A percentile compares a stretch with the other conserved stretches of the same genome.
These are phyloP conservation scores for Pythium vanterpoolii DNA, from an alignment of 352 stramenopile genomes.

Conservation along the genomic window DNA sequence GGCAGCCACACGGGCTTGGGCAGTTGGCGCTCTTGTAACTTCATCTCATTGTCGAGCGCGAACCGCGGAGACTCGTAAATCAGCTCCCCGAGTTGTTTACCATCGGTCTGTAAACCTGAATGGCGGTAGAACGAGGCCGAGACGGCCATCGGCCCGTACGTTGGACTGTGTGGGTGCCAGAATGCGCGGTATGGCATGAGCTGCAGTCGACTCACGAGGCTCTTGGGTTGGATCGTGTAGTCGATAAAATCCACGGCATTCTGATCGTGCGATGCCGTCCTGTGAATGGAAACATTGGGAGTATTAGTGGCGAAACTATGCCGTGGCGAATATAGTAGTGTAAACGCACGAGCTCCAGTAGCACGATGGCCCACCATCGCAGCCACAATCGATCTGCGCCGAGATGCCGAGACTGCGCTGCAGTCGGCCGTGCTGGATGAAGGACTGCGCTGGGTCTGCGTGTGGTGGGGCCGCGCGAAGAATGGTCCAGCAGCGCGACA, in stretches of 20 bases:
- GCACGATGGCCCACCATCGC: slow-evolving; percentile 42
- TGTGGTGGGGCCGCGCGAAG: background rate
- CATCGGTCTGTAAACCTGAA: background rate
- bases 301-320: too few species aligned
- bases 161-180: slow-evolving; percentile 69
- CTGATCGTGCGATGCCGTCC: slow-evolving; percentile 17
- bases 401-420: background rate
- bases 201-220: slow-evolving; percentile 44
- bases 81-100: background rate
- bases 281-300: too few species aligned
- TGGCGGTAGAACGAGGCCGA: too few species aligned
- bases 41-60: slow-evolving; percentile 69
- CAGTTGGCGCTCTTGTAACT: slow-evolving; percentile 56
- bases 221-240: slow-evolving; percentile 43
- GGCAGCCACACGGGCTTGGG: slow-evolving; percentile 42
- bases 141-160: slow-evolving; percentile 51
- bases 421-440: background rate
- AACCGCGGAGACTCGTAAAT: slow-evolving; percentile 36
- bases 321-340: too few species aligned
- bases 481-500: background rate
- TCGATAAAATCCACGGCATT: slow-evolving; percentile 57
- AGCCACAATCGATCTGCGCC: slow-evolving; percentile 55
- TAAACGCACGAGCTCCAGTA: slow-evolving; percentile 79
- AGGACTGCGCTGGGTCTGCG: background rate
- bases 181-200: slow-evolving; percentile 76